These are phyloP conservation scores for Tylopilus subfusipes DNA, from an alignment of 768 basidiomycete genomes.

Conservation along the genomic window DNA sequence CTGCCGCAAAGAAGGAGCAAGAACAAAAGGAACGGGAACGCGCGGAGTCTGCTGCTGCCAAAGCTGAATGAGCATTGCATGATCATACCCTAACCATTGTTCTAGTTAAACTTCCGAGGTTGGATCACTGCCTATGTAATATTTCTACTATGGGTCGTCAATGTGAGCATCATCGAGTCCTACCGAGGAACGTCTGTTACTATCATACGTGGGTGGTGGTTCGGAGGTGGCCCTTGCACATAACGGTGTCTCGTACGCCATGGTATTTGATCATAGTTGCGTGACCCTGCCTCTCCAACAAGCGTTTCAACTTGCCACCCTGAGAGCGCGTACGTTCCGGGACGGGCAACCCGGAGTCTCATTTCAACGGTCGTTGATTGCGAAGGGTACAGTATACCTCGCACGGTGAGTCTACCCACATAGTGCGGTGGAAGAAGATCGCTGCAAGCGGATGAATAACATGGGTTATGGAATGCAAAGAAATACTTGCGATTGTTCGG, in stretches of 20 bases:
- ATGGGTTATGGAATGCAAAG: neutral
- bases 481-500: constrained; percentile 22
- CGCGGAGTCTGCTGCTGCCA: constrained; percentile 18
- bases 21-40: constrained; percentile 35
- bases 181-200: constrained; percentile 24
- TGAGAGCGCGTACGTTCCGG: constrained; percentile 62
- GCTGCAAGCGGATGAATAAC: constrained; percentile 29
- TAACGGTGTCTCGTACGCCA: constrained; percentile 41
- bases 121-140: constrained; percentile 3
- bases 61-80: constrained; percentile 16
- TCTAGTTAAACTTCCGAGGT: neutral
- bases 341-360: constrained; percentile 56
- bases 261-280: constrained; percentile 4
- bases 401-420: constrained; percentile 63
- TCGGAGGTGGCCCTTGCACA: constrained; percentile 34
- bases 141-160: constrained; percentile 10
- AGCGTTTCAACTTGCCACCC: constrained; percentile 70
- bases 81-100: constrained; percentile 15
- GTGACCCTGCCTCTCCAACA: constrained; percentile 41
- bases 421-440: constrained; percentile 52
- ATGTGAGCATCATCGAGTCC: neutral
- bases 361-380: constrained; percentile 42
- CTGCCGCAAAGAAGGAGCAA: constrained; percentile 49
- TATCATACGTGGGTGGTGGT: constrained; percentile 32
- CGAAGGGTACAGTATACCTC: constrained; percentile 53